A percentile compares a stretch with the other conserved stretches of the same genome.
Conservation (phyloP, 371 early-diverging fungal genomes). For the Vairimorpha necatrix region DNA sequence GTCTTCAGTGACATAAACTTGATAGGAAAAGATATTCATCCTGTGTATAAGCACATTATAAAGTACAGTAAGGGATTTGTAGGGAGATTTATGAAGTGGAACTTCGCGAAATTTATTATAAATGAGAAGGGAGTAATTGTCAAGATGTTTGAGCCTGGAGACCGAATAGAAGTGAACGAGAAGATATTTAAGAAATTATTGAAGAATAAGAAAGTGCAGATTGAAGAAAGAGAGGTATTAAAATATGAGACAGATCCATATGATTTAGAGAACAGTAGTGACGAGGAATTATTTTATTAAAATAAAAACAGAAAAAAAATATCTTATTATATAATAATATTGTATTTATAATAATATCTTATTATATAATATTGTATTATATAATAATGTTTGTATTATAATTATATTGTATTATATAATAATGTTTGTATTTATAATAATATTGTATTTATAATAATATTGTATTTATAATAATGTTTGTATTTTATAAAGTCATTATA, state of each 20-base stretch:
- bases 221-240: not conserved
- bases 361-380: not conserved
- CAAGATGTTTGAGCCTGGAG: slow-evolving; percentile 67
- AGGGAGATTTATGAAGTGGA: slow-evolving; percentile 64
- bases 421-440: not conserved
- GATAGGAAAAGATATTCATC: slow-evolving; percentile 71
- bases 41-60: slow-evolving; percentile 72
- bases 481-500: too few species aligned
- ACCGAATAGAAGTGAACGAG: slow-evolving; percentile 29
- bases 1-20: slow-evolving; percentile 77
- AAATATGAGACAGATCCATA: not conserved
- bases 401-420: not conserved
- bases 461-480: too few species aligned
- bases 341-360: not conserved
- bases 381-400: not conserved
- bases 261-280: not conserved
- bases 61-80: slow-evolving; percentile 67
- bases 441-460: too few species aligned
- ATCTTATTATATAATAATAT: not conserved
- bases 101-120: slow-evolving; percentile 70
- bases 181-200: not conserved
- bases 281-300: not conserved
- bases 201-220: not conserved
- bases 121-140: slow-evolving; percentile 69
- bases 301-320: not conserved